These are phyloP conservation scores for Russula sp. DNA, from an alignment of 768 basidiomycete genomes.

Conservation along the genomic window DNA sequence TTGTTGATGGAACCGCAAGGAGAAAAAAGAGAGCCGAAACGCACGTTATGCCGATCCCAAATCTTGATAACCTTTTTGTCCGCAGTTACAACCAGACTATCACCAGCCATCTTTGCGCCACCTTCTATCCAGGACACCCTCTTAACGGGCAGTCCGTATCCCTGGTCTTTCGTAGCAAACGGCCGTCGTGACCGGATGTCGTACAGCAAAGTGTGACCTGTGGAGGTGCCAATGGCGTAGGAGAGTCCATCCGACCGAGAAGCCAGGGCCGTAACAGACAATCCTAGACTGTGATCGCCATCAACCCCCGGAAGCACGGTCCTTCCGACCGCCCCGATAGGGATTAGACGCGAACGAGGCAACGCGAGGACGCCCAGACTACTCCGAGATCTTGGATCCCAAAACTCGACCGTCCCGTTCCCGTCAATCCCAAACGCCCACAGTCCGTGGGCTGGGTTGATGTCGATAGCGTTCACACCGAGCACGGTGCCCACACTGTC, in stretches of 20 bases:
- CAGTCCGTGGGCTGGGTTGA: conserved; percentile 89
- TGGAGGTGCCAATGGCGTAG: conserved; percentile 90
- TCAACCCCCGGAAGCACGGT: conserved; percentile 33
- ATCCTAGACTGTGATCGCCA: conserved; percentile 25
- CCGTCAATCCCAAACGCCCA: conserved; percentile 87
- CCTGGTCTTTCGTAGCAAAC: conserved; percentile 91
- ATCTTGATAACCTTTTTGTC: conserved; percentile 98
- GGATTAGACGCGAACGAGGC: conserved; percentile 46
- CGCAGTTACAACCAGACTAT: conserved; percentile 82
- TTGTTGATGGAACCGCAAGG: conserved; percentile 4
- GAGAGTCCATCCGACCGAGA: conserved; percentile 85
- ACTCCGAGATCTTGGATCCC: conserved; percentile 85
- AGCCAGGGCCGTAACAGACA: conserved; percentile 78
- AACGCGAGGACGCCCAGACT: conserved; percentile 62
- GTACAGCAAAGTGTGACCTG: conserved; percentile 90
- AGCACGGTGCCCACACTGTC: conserved; percentile 48
- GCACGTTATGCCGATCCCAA: conserved; percentile 81
- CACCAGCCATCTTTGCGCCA: conserved; percentile 74
- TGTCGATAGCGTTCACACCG: conserved; percentile 87
- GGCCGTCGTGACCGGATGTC: conserved; percentile 82
- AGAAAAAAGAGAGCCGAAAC: conserved; percentile 38
- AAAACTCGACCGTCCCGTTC: conserved; percentile 84
- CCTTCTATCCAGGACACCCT: conserved; percentile 87
- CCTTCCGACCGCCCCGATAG: conserved; percentile 30
- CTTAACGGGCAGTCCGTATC: conserved; percentile 87